These are phyloP conservation scores for Cichorium intybus DNA, from an alignment of 140 eudicot species.

Conservation along the genomic window DNA sequence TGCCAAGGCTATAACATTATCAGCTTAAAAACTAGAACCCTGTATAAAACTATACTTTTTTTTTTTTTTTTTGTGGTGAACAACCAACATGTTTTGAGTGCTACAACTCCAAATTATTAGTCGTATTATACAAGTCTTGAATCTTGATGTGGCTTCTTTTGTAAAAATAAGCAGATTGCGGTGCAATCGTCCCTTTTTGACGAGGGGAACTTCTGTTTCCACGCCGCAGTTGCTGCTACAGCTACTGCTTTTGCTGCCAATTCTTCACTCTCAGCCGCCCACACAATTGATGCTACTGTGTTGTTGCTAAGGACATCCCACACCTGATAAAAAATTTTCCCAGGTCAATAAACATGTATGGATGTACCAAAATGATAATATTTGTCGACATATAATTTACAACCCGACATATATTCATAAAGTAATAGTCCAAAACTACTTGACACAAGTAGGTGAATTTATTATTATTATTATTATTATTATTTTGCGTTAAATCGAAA, in stretches of 20 bases:
- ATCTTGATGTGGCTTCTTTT: constrained; percentile 23
- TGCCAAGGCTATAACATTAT: neutral
- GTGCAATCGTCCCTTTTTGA: constrained; percentile 82
- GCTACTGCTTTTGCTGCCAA: constrained; percentile 71
- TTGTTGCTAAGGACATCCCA: constrained; percentile 95
- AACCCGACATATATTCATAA: neutral
- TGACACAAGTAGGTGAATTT: too few relatives aligned
- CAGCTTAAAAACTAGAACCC: neutral
- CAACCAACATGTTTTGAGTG: constrained; percentile 12
- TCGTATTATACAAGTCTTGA: constrained; percentile 12
- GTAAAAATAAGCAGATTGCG: constrained; percentile 68
- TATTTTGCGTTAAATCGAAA: too few relatives aligned
- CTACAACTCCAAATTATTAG: constrained; percentile 20
- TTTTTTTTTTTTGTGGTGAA: neutral
- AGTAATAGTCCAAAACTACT: neutral
- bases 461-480: too few relatives aligned
- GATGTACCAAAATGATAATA: neutral
- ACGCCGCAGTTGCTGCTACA: constrained; percentile 55
- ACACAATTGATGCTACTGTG: constrained; percentile 50
- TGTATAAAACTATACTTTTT: neutral
- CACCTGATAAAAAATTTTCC: constrained; percentile 36
- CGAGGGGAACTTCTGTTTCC: constrained; percentile 69
- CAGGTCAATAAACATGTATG: neutral
- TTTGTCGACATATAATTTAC: too few relatives aligned
- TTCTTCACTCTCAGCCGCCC: constrained; percentile 57